Conservation (phyloP, 192 early-diverging fungal genomes). For the Polychytrium aggregatum region DNA sequence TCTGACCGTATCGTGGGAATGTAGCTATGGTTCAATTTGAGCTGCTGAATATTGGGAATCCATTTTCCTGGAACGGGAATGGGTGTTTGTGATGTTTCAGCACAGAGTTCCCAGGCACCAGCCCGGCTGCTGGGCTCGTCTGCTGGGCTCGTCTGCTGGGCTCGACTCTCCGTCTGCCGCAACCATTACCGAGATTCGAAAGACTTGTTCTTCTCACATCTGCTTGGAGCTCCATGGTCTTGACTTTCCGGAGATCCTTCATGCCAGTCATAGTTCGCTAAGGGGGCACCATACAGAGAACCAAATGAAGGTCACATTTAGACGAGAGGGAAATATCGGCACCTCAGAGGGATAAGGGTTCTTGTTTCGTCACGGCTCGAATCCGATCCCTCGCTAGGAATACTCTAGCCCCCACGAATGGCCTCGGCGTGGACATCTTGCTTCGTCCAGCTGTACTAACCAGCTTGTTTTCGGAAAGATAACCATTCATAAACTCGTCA, state of each 20-base stretch:
- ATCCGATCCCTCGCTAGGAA: too few relatives aligned
- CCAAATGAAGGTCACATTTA: conserved; percentile 1
- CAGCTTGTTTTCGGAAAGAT: conserved; percentile 23
- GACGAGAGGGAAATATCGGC: too few relatives aligned
- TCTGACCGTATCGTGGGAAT: conserved; percentile 25
- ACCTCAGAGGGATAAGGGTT: too few relatives aligned
- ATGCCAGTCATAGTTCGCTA: conserved; percentile 14
- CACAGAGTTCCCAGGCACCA: too few relatives aligned
- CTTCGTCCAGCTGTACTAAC: conserved; percentile 3
- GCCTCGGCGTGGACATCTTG: too few relatives aligned
- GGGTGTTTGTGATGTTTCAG: too few relatives aligned
- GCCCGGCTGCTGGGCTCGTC: too few relatives aligned
- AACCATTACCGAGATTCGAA: conserved; percentile 17
- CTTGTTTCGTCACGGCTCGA: too few relatives aligned
- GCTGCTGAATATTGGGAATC: conserved; percentile 8
- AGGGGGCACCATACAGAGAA: neutral
- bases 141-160: too few relatives aligned
- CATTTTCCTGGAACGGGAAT: conserved; percentile 4
- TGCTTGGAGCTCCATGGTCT: conserved; percentile 23
- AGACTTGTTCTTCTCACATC: conserved; percentile 27
- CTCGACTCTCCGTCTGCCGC: too few relatives aligned
- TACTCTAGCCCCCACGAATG: too few relatives aligned
- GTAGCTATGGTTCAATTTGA: conserved; percentile 34
- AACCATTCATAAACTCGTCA: conserved; percentile 22
- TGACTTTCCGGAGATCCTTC: conserved; percentile 13